Evolutionary conservation across 1,284 basidiomycete genomes (phyloP).

Genomic region (Trichosporon asahii): DNA sequence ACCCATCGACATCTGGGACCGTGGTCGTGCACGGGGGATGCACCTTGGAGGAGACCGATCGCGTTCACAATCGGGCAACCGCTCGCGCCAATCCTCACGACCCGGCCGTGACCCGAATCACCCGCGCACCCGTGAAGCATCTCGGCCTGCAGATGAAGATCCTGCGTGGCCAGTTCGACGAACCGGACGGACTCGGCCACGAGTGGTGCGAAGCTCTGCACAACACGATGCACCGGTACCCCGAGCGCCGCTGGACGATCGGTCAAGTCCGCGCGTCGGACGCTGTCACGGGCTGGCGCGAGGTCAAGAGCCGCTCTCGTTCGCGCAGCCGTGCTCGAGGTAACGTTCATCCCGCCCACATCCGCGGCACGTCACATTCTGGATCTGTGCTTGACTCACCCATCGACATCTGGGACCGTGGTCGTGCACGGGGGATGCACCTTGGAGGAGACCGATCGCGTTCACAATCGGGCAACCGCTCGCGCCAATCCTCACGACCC

Average conservation of each 20-base stretch:
- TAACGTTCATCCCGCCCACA: neutral
- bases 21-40: neutral
- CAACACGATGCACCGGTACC: slow-evolving; percentile 68
- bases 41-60: neutral
- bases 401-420: neutral
- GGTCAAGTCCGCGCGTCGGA: slow-evolving; percentile 68
- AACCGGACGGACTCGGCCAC: slow-evolving; percentile 58
- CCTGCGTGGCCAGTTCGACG: slow-evolving; percentile 64
- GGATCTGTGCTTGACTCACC: slow-evolving; percentile 5
- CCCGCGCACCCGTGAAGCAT: neutral
- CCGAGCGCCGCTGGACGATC: slow-evolving; percentile 67
- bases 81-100: neutral
- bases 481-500: neutral
- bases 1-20: neutral
- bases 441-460: neutral
- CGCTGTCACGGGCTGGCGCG: slow-evolving; percentile 74
- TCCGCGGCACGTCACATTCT: slow-evolving; percentile 1
- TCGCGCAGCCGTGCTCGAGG: slow-evolving; percentile 18
- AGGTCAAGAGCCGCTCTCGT: slow-evolving; percentile 42
- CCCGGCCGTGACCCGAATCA: neutral
- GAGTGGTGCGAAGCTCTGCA: slow-evolving; percentile 68
- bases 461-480: neutral
- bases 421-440: neutral
- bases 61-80: neutral
- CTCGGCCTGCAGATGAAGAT: slow-evolving; percentile 72